Conservation (phyloP, 306 rosid genomes). For the Parietaria judaica region DNA sequence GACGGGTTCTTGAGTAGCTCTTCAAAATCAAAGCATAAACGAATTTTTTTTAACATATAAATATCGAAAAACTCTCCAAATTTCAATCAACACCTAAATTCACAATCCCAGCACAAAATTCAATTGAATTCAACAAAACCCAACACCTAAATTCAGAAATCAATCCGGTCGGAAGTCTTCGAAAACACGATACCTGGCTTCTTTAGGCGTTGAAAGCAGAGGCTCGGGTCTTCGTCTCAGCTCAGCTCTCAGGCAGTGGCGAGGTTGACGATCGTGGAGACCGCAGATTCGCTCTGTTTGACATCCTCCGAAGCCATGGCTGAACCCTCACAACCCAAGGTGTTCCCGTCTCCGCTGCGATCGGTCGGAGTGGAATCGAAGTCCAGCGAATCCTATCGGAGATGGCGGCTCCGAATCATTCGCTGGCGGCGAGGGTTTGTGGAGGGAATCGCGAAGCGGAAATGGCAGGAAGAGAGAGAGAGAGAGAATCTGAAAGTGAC, state of each 20-base stretch:
- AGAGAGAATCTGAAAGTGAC: not conserved
- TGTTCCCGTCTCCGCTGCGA: slow-evolving; percentile 15
- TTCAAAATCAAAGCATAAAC: too few species aligned
- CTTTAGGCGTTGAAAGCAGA: too few species aligned
- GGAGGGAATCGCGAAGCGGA: not conserved
- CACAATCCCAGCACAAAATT: too few species aligned
- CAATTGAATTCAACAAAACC: too few species aligned
- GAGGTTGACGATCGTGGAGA: slow-evolving; percentile 70
- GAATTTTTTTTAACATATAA: too few species aligned
- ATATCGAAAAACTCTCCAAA: too few species aligned
- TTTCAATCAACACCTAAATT: too few species aligned
- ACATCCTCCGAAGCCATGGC: slow-evolving; percentile 96
- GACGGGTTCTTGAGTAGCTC: too few species aligned
- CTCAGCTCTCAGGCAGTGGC: slow-evolving; percentile 6
- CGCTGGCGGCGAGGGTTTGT: slow-evolving; percentile 8
- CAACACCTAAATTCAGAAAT: too few species aligned
- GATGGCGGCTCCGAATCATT: slow-evolving; percentile 11
- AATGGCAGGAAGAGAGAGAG: not conserved
- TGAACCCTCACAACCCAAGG: slow-evolving; percentile 9
- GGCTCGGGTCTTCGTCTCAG: too few species aligned
- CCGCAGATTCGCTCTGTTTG: slow-evolving; percentile 69
- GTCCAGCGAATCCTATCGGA: slow-evolving; percentile 6
- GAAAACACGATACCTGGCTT: too few species aligned
- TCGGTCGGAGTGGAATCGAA: not conserved
- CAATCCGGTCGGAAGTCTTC: too few species aligned